A percentile compares a stretch with the other conserved stretches of the same genome.
Conservation (phyloP, 1,284 basidiomycete species). For the Phylloporus sp. region DNA sequence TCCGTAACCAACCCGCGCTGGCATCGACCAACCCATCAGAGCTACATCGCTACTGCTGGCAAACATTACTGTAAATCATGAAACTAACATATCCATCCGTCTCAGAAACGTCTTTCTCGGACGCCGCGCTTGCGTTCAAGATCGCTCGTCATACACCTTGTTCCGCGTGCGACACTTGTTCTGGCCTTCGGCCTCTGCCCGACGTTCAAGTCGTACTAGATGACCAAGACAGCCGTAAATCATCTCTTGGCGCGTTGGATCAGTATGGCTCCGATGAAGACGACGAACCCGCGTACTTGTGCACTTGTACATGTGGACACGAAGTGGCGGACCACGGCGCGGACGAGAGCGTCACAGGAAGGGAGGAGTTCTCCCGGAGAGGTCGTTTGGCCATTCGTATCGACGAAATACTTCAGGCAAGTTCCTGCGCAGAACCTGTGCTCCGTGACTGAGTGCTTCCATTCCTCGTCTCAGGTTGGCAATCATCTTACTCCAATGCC, state of each 20-base stretch:
- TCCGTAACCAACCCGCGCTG: neutral
- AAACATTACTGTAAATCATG: slow-evolving; percentile 43
- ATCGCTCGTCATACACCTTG: slow-evolving; percentile 77
- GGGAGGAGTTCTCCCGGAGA: slow-evolving; percentile 69
- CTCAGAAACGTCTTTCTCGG: slow-evolving; percentile 51
- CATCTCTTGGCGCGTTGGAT: slow-evolving; percentile 54
- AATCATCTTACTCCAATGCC: slow-evolving; percentile 19
- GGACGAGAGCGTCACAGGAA: slow-evolving; percentile 57
- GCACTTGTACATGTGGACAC: slow-evolving; percentile 78
- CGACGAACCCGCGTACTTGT: slow-evolving; percentile 58
- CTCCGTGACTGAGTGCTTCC: slow-evolving; percentile 18
- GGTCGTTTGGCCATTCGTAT: slow-evolving; percentile 80
- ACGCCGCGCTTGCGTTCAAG: slow-evolving; percentile 61
- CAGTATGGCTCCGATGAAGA: slow-evolving; percentile 73
- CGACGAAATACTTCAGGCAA: slow-evolving; percentile 84
- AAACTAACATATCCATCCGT: slow-evolving; percentile 64
- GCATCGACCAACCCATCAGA: neutral
- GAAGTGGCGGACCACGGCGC: slow-evolving; percentile 70
- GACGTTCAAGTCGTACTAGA: slow-evolving; percentile 60
- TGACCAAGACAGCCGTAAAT: slow-evolving; percentile 49
- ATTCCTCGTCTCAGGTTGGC: slow-evolving; percentile 29
- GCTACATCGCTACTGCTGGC: neutral
- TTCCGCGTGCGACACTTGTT: slow-evolving; percentile 59
- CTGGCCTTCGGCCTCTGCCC: slow-evolving; percentile 69
- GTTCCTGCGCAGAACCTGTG: slow-evolving; percentile 26